A percentile compares a stretch with the other conserved stretches of the same genome.
Conservation (phyloP, 2,329 filamentous ascomycete genomes). For the Verticillium isaacii region DNA sequence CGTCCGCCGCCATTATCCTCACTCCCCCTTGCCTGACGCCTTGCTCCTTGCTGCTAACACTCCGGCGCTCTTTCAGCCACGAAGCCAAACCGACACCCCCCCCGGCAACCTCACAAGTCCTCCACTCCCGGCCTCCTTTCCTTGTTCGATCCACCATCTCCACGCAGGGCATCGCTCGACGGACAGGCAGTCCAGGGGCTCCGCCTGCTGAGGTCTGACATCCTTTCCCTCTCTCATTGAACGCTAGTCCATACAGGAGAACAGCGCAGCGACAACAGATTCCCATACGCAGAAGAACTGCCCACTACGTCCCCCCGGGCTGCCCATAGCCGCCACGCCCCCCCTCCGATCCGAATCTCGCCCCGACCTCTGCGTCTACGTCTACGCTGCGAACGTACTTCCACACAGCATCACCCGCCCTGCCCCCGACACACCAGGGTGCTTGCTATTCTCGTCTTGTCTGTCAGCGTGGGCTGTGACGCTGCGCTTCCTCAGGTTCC, state of each 20-base stretch:
- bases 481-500: not conserved
- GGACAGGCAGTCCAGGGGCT: not conserved
- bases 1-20: not conserved
- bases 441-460: conserved; percentile 4
- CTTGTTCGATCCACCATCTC: not conserved
- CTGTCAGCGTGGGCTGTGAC: conserved; percentile 1
- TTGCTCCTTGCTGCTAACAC: not conserved
- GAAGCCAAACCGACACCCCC: not conserved
- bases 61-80: not conserved
- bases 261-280: not conserved
- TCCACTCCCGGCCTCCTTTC: not conserved
- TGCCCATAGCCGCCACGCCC: not conserved
- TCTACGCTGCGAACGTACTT: not conserved
- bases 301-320: not conserved
- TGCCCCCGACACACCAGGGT: not conserved
- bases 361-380: not conserved
- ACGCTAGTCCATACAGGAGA: not conserved
- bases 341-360: not conserved
- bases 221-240: not conserved
- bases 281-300: not conserved
- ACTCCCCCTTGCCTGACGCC: not conserved
- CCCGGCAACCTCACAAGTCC: not conserved
- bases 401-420: not conserved
- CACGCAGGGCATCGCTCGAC: not conserved
- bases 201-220: not conserved